Evolutionary conservation across 2,329 filamentous ascomycete species (phyloP), one percentile per base, ranked within the genome.

Genomic region (Emericellopsis cladophorae): DNA sequence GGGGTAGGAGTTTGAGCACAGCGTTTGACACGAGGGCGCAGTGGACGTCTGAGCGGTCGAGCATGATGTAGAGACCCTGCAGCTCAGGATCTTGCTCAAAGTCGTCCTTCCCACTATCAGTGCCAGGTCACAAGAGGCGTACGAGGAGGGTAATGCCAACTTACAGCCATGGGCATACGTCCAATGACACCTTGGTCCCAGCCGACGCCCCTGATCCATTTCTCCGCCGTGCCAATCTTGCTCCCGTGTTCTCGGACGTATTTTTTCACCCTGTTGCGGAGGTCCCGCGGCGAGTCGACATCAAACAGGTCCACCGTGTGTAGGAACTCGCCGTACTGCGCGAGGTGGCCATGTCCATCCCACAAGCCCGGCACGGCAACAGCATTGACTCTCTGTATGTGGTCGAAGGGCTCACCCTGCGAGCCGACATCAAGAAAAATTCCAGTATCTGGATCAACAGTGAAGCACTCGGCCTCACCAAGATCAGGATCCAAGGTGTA

Each of bases 121-220:
- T 12, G 9, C 26, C 8, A 12, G 26, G 12, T 12, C 26, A 29
- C 26, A 12, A 29, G 26, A 21, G 26, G 4, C 26, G 7, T 7
- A 12, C 12, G 26, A 12, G 9, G 7, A 21, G 4, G 15, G 40
- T 26, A 18, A 24, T 36, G 35, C 40, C 22, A 5, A 65, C 72
- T 51, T 58, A 76, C 73, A 49, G 79, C 75, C 29, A 71, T 76
- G 7, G 81, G 81, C 79, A 81, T 79, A 6, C 68, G 68, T 2
- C 74, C 73, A 51, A 82, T 72, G 18, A 67, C 64, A 43, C 74
- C 75, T 59, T 84, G 81, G 51, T 84, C 80, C 81, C 81, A 85
- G 2, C 81, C 81, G 12, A 81, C 67, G 0, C 81, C 81, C 42
- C 79, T 64, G 36, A 82, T 57, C 81, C 81, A 84, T 41, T 76